Conservation (phyloP, 2,329 filamentous ascomycete genomes). For the Daldinia sp. region DNA sequence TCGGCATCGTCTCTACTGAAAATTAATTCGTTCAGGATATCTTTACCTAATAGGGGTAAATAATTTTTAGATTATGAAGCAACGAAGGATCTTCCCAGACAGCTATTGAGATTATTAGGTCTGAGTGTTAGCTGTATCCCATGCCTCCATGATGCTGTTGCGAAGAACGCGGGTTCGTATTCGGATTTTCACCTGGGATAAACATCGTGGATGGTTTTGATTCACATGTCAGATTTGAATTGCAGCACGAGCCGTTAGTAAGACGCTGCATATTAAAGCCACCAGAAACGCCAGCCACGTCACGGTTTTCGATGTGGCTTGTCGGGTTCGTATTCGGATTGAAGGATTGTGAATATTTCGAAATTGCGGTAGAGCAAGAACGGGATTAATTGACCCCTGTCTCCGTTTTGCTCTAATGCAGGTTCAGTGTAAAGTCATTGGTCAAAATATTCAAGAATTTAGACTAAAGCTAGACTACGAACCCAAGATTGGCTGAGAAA, state of each 20-base stretch:
- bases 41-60: not conserved
- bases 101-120: not conserved
- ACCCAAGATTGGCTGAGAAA: conserved; percentile 37
- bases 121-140: not conserved
- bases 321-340: conserved; percentile 46
- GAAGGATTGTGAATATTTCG: conserved; percentile 18
- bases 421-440: conserved; percentile 34
- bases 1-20: not conserved
- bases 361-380: conserved; percentile 16
- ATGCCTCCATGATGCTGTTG: not conserved
- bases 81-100: not conserved
- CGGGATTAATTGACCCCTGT: conserved; percentile 31
- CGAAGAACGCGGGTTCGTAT: conserved; percentile 34
- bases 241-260: not conserved
- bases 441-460: conserved; percentile 14
- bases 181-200: conserved; percentile 14
- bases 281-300: conserved; percentile 28
- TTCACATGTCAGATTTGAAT: conserved; percentile 20
- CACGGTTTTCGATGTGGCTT: conserved; percentile 34
- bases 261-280: conserved; percentile 13
- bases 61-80: not conserved
- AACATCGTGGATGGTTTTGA: not conserved
- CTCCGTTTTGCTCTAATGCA: conserved; percentile 39
- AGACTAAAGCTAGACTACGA: conserved; percentile 18
- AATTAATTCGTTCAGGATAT: not conserved